These are phyloP conservation scores for Mucor lusitanicus DNA, from an alignment of 371 early-diverging fungal species.

Conservation along the genomic window DNA sequence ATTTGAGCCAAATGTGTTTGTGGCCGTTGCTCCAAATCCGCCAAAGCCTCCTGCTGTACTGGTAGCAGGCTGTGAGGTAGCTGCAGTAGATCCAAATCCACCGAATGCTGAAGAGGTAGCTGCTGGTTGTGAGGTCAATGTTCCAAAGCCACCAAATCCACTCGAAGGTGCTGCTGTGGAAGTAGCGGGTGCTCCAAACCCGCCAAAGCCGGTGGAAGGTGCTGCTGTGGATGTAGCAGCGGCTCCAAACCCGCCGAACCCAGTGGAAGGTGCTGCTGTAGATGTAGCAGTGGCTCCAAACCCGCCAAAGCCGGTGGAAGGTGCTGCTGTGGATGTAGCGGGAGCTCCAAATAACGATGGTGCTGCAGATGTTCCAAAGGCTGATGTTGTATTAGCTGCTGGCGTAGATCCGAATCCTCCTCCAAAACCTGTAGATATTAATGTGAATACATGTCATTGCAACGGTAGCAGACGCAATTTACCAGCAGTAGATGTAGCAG, in stretches of 20 bases:
- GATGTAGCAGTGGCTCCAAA: conserved; percentile 12
- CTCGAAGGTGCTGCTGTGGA: not conserved
- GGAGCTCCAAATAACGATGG: conserved; percentile 14
- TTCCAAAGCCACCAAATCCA: conserved; percentile 16
- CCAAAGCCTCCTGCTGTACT: conserved; percentile 9
- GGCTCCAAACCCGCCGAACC: conserved; percentile 7
- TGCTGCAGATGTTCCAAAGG: not conserved
- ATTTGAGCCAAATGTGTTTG: not conserved
- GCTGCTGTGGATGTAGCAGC: conserved; percentile 11
- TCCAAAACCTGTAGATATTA: not conserved
- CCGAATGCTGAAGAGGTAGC: conserved; percentile 7
- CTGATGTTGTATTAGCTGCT: not conserved
- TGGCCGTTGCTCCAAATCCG: conserved; percentile 17
- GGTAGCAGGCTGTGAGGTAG: not conserved
- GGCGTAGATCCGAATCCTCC: conserved; percentile 15
- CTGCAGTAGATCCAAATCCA: conserved; percentile 15
- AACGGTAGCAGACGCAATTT: not conserved
- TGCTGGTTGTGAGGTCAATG: conserved; percentile 10
- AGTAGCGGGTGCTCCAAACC: conserved; percentile 8
- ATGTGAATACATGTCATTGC: not conserved
- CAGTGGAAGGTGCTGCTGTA: conserved; percentile 8
- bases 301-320: conserved; percentile 10
- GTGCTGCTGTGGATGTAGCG: conserved; percentile 13
- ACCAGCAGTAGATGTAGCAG: conserved; percentile 17
- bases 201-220: conserved; percentile 8